phyloP scores from a whole-genome alignment of 441 rosid species.

The Corymbia calophylla region DNA sequence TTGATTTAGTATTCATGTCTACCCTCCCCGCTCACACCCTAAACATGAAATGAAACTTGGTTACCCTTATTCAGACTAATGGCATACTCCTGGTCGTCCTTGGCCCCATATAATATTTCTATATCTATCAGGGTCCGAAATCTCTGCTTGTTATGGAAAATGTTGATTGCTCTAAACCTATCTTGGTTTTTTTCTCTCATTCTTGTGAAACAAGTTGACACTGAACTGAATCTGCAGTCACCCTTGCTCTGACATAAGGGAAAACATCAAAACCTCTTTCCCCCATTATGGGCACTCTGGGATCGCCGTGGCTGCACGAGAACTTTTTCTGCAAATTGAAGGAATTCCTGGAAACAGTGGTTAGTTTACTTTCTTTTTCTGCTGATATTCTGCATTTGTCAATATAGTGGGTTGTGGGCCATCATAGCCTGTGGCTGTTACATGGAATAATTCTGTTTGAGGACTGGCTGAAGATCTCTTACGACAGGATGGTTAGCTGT shows the following conservation, averaged over 20 bases:
- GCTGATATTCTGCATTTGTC: not conserved
- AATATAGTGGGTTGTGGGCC: not conserved
- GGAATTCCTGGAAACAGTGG: constrained; percentile 45
- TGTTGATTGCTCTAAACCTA: not conserved
- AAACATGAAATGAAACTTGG: not conserved
- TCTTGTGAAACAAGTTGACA: not conserved
- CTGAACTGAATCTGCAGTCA: constrained; percentile 14
- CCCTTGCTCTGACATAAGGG: constrained; percentile 24
- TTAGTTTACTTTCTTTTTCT: constrained; percentile 1
- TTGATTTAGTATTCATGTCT: not conserved
- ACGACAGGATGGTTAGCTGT: not conserved
- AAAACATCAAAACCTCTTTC: constrained; percentile 40
- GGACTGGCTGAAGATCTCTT: not conserved
- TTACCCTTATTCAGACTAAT: not conserved
- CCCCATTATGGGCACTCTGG: constrained; percentile 84
- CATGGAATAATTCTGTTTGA: not conserved
- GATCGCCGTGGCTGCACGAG: constrained; percentile 75
- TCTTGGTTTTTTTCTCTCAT: not conserved
- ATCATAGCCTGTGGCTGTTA: not conserved
- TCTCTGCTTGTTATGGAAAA: not conserved
- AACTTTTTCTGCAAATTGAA: constrained; percentile 75
- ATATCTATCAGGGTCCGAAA: not conserved
- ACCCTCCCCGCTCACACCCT: not conserved
- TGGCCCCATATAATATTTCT: not conserved
- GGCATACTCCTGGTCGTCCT: not conserved